Evolutionary conservation across 495 filamentous ascomycete genomes (phyloP).

Genomic region (Daldinia vernicosa): DNA sequence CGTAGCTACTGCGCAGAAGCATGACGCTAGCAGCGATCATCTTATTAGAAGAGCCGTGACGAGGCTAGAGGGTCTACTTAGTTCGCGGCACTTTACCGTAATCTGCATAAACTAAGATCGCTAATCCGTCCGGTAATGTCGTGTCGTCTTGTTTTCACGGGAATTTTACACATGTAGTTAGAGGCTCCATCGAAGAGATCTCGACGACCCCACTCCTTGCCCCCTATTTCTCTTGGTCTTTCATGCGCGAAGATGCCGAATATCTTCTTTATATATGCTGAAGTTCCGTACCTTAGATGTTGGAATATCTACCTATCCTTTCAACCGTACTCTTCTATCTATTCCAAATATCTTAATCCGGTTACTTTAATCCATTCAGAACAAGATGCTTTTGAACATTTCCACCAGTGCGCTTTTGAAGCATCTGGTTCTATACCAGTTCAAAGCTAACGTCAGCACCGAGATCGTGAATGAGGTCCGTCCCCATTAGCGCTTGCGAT

Average conservation of each 20-base stretch:
- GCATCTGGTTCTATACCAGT: conserved; percentile 70
- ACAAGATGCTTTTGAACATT: conserved; percentile 62
- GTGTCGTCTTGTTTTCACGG: neutral
- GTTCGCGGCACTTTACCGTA: too few species aligned
- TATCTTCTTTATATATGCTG: neutral
- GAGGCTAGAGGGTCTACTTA: too few species aligned
- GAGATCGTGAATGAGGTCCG: conserved; percentile 62
- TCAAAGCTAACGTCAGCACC: conserved; percentile 57
- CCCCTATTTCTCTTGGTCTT: neutral
- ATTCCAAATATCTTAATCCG: neutral
- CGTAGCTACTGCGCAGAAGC: too few species aligned
- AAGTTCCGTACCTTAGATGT: neutral
- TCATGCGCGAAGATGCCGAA: neutral
- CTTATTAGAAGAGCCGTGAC: too few species aligned
- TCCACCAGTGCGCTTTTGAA: too few species aligned
- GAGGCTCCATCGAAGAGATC: neutral
- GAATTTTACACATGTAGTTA: neutral
- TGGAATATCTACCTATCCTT: neutral
- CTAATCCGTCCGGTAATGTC: neutral
- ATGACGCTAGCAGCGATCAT: too few species aligned
- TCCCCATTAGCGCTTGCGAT: neutral
- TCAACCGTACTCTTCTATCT: neutral
- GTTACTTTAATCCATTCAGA: neutral
- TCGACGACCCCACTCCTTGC: neutral
- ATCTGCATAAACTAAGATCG: too few species aligned